A percentile compares a stretch with the other conserved stretches of the same genome.
These are phyloP conservation scores for Tolypocladium pustulatum DNA, from an alignment of 2,329 filamentous ascomycete genomes.

Conservation along the genomic window DNA sequence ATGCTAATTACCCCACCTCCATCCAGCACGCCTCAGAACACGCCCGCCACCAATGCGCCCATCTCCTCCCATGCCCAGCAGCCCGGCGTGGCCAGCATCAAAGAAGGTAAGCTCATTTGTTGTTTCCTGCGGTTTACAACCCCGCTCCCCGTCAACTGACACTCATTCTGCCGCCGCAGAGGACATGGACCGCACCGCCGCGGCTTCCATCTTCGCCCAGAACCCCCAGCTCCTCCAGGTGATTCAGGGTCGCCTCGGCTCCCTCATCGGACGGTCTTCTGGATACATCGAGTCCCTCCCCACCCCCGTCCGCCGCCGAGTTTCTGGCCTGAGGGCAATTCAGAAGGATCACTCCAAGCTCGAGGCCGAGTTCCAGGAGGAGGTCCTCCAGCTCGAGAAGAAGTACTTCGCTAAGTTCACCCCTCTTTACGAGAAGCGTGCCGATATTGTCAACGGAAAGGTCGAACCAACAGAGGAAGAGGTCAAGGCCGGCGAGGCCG, in stretches of 20 bases:
- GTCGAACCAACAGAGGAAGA: slow-evolving; percentile 80
- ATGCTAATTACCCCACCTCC: slow-evolving; percentile 30
- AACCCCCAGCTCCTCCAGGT: slow-evolving; percentile 92
- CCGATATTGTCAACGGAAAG: slow-evolving; percentile 81
- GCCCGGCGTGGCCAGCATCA: slow-evolving; percentile 88
- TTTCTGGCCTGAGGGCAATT: slow-evolving; percentile 91
- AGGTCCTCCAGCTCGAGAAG: slow-evolving; percentile 96
- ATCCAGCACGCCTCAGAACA: slow-evolving; percentile 95
- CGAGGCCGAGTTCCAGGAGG: slow-evolving; percentile 96
- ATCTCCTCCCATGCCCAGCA: slow-evolving; percentile 97
- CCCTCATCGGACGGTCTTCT: slow-evolving; percentile 87
- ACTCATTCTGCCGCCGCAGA: slow-evolving; percentile 42
- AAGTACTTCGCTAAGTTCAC: slow-evolving; percentile 99
- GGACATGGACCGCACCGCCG: slow-evolving; percentile 77
- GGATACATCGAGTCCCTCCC: slow-evolving; percentile 97
- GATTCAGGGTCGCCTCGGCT: slow-evolving; percentile 94
- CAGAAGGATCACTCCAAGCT: slow-evolving; percentile 98
- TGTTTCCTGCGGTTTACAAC: neutral
- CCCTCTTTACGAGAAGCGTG: slow-evolving; percentile 90
- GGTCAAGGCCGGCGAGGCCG: slow-evolving; percentile 74
- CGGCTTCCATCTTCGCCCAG: slow-evolving; percentile 87
- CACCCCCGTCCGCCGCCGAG: slow-evolving; percentile 77
- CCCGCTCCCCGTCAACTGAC: slow-evolving; percentile 8
- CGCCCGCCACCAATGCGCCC: slow-evolving; percentile 85
- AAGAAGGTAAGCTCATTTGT: slow-evolving; percentile 64